Evolutionary conservation across 176 grass and related monocot species (phyloP), one percentile per base, ranked within the genome.

Genomic region (Musa schizocarpa): DNA sequence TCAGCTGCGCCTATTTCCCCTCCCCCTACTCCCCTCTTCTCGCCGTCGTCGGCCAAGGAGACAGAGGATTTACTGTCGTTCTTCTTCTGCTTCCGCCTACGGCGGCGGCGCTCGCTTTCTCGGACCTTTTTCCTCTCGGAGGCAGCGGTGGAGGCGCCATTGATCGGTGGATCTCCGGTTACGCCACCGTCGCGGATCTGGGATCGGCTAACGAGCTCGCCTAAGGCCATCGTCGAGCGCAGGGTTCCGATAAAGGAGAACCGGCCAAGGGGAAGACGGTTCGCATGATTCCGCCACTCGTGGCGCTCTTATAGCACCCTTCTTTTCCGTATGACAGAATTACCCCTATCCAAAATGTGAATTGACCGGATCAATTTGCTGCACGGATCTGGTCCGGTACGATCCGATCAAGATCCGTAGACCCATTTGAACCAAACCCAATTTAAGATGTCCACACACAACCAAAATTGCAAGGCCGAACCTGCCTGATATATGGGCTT

Each of bases 81-180:
- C 88, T 84, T 90, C 82, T 90, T 90, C 82, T 87, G 88, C 79
- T 90, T 87, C 48, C 88, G 79, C 3, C 88, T 68, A 19, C 82
- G 82, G 53, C 82, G 84, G 20, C 84, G 78, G 48, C 84, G 84
- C 12, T 90, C 88, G 76, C 82, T 87, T 75, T 84, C 88, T 11
- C 84, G 84, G 7, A 65, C 80, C 79, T 90, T 90, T 27, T 86
- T 90, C 65, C 27, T 27, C 9, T 63, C 88, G 57, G 52, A 20
- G 9, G 63, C 53, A 14, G 80, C 13, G 34, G 76, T 12, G 67
- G 50, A 27, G 63, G 52, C 74, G 57, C 71, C 17, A 34, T 43
- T 26, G n/a, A 7, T 1, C 27, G 52, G 75, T 19, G 43, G 1
- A 9, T 65, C 75, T 64, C 65, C 66, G 62, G 52, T 57, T 49